Conservation (phyloP, 225 moss, liverwort and hornwort genomes). For the Sphagnum contortum region DNA sequence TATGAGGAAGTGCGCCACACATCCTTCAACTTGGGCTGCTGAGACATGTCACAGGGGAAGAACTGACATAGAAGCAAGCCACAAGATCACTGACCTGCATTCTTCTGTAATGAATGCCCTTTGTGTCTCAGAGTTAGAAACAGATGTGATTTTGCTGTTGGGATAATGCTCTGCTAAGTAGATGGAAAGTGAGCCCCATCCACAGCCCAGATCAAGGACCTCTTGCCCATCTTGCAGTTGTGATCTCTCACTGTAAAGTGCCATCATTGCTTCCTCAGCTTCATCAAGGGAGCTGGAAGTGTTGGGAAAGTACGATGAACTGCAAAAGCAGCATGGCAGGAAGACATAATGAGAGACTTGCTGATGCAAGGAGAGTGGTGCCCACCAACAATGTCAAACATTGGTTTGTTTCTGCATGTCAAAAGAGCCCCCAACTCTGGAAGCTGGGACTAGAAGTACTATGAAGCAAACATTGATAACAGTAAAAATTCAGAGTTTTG, state of each 20-base stretch:
- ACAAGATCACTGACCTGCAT: conserved; percentile 41
- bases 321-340: conserved; percentile 17
- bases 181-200: conserved; percentile 91
- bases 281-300: conserved; percentile 57
- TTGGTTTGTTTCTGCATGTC: too few species aligned
- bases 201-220: conserved; percentile 88
- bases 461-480: too few species aligned
- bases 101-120: conserved; percentile 64
- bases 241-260: conserved; percentile 62
- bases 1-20: too few species aligned
- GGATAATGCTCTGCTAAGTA: conserved; percentile 74
- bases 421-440: too few species aligned
- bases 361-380: too few species aligned
- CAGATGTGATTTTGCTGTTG: conserved; percentile 54
- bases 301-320: conserved; percentile 47
- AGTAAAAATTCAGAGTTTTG: too few species aligned
- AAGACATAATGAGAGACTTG: too few species aligned
- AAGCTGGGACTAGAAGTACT: too few species aligned
- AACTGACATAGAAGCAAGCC: too few species aligned
- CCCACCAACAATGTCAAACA: too few species aligned
- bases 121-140: conserved; percentile 86
- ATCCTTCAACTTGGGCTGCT: too few species aligned
- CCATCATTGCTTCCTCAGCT: conserved; percentile 89
- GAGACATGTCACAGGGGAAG: too few species aligned
- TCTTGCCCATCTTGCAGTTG: conserved; percentile 77